These are phyloP conservation scores for Sarocladium brachiariae DNA, from an alignment of 2,329 filamentous ascomycete species.

Conservation along the genomic window DNA sequence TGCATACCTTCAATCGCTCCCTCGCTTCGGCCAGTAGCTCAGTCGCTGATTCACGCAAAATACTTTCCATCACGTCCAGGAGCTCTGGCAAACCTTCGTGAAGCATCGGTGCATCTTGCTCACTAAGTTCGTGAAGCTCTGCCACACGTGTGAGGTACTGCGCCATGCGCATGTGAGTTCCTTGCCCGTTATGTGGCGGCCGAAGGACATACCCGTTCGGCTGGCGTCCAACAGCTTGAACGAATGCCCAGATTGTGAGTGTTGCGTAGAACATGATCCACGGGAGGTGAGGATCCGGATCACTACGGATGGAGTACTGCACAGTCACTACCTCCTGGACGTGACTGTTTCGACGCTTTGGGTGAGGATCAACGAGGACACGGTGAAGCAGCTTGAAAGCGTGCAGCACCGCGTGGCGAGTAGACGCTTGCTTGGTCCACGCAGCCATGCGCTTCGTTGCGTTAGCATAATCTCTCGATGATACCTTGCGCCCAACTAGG, in stretches of 20 bases:
- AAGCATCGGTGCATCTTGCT: constrained; percentile 59
- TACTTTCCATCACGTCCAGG: constrained; percentile 34
- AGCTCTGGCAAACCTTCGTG: constrained; percentile 46
- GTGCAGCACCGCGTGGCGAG: constrained; percentile 77
- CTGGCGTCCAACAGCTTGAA: constrained; percentile 64
- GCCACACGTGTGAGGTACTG: constrained; percentile 57
- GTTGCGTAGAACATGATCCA: constrained; percentile 89
- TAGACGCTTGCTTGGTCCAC: constrained; percentile 70
- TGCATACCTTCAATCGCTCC: constrained; percentile 60
- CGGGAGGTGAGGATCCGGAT: constrained; percentile 75
- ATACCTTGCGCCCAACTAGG: constrained; percentile 68
- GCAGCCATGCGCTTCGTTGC: constrained; percentile 69
- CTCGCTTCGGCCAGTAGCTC: constrained; percentile 76
- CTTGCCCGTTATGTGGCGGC: constrained; percentile 31
- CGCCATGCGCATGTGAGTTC: constrained; percentile 29
- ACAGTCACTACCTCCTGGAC: constrained; percentile 27
- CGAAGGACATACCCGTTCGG: constrained; percentile 37
- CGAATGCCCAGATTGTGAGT: constrained; percentile 82
- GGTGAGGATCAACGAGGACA: constrained; percentile 57
- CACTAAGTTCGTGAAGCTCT: constrained; percentile 60
- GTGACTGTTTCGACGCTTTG: constrained; percentile 17
- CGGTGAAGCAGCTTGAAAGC: constrained; percentile 72
- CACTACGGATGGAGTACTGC: constrained; percentile 67
- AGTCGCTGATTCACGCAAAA: constrained; percentile 40
- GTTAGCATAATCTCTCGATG: constrained; percentile 59